Conservation (phyloP, 2,329 filamentous ascomycete species). For the Trichoderma koningii region DNA sequence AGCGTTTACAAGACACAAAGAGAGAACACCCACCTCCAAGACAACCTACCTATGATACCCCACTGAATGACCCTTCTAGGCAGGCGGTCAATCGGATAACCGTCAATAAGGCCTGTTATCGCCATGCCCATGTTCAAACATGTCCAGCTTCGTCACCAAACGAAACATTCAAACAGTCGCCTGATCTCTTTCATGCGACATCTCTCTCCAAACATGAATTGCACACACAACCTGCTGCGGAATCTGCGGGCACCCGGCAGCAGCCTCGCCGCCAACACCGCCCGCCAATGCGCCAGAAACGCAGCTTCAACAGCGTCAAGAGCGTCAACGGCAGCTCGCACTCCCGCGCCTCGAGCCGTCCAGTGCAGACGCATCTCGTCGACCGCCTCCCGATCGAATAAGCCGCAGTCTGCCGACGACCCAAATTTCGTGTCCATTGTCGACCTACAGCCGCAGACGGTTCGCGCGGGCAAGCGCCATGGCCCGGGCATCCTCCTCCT, state of each 20-base stretch:
- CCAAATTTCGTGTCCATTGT: conserved; percentile 82
- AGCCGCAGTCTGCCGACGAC: conserved; percentile 65
- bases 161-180: background rate
- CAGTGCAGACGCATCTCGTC: conserved; percentile 29
- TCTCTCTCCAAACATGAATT: conserved; percentile 33
- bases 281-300: conserved; percentile 17
- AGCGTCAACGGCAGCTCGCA: background rate
- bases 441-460: conserved; percentile 79
- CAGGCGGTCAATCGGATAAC: conserved; percentile 27
- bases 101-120: background rate
- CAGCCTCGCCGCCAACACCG: background rate
- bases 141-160: background rate
- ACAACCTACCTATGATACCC: no score
- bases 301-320: background rate
- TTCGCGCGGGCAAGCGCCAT: conserved; percentile 72
- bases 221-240: conserved; percentile 34
- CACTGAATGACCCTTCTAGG: conserved; percentile 17
- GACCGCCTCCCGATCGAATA: conserved; percentile 30
- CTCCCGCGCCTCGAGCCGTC: conserved; percentile 12
- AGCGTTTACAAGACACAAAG: no score
- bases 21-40: no score
- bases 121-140: background rate
- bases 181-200: background rate
- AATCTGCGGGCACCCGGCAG: conserved; percentile 31
- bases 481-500: conserved; percentile 79